A percentile compares a stretch with the other conserved stretches of the same genome.
These are phyloP conservation scores for Penicillium mononematosum DNA, from an alignment of 495 filamentous ascomycete genomes.

Conservation along the genomic window DNA sequence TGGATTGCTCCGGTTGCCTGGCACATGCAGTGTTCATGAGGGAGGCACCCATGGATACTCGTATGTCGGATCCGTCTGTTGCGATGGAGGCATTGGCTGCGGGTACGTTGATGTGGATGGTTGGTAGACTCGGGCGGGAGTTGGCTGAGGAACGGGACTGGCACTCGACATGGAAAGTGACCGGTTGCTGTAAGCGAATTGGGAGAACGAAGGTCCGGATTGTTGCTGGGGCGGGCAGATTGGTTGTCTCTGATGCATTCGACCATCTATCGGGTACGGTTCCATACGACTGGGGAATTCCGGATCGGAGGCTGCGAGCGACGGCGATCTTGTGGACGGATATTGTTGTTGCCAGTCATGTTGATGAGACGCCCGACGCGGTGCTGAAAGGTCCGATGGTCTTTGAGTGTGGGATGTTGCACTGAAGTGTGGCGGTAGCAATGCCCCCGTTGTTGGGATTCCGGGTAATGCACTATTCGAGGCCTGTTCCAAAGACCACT, in stretches of 20 bases:
- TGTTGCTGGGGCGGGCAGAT: slow-evolving; percentile 7
- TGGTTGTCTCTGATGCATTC: slow-evolving; percentile 13
- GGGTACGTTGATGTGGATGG: slow-evolving; percentile 8
- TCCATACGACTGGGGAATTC: slow-evolving; percentile 21
- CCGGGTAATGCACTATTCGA: not conserved
- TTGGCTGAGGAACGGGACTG: slow-evolving; percentile 9
- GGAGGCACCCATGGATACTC: slow-evolving; percentile 18
- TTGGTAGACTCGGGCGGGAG: slow-evolving; percentile 8
- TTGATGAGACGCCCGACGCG: slow-evolving; percentile 19
- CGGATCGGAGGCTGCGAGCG: slow-evolving; percentile 20
- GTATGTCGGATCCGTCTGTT: slow-evolving; percentile 16
- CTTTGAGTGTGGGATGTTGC: slow-evolving; percentile 18
- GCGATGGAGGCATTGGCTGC: not conserved
- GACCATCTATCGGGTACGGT: slow-evolving; percentile 22
- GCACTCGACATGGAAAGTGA: slow-evolving; percentile 10
- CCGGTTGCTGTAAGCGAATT: slow-evolving; percentile 7
- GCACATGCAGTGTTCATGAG: slow-evolving; percentile 9
- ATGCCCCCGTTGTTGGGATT: slow-evolving; percentile 12
- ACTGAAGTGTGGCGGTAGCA: slow-evolving; percentile 18
- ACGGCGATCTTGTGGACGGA: slow-evolving; percentile 19
- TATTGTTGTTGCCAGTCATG: slow-evolving; percentile 27
- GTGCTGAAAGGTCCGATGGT: slow-evolving; percentile 12
- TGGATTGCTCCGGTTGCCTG: not conserved
- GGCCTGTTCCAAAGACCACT: slow-evolving; percentile 18
- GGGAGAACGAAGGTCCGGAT: not conserved